Base-by-base conservation (phyloP, 768 basidiomycete species). In the Pleurotus eryngii region DNA sequence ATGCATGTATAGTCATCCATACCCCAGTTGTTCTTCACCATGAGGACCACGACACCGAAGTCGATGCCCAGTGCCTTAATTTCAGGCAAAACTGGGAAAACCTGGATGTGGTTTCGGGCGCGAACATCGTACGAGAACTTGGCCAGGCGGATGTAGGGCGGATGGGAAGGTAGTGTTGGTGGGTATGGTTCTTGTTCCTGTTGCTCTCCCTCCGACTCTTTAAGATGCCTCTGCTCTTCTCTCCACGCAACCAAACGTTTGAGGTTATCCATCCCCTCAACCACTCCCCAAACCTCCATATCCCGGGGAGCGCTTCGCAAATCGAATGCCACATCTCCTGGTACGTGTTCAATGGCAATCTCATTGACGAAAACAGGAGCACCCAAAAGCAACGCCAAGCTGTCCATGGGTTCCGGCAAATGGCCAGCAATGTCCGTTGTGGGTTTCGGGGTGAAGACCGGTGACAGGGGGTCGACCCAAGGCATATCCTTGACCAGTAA, bases 401-500 rank as follows among this genome's bases (percentile, higher is more conserved):
- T 91, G 90, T 3, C 95, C 96, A 48, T 81, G 69, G 15, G 77
- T 64, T 0, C 95, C 95, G 4, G 74, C 74, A 74, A 98, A 93
- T 1, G 96, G 92, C 95, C 96, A 99, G 72, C 96, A 99, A 56
- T 87, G 81, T 3, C 97, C 96, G 35, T 84, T 85, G 56, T 88
- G 82, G 24, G 78, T 75, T 60, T 97, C 92, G 58, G 91, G 87
- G 65, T 96, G 89, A n/a, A 99, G 76, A 2, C 92, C 92, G 0
- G 83, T 89, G 49, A 93, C 83, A 0, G 96, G 95, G 1, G 92
- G 83, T 14, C 86, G 83, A n/a, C 92, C 95, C 45, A 85, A 70
- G 42, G 84, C 76, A 61, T 79, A 77, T 17, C 82, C 83, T 45
- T 77, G 76, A 37, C 88, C 88, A 0, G 86, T 85, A 64, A 90